Evolutionary conservation across 2,329 filamentous ascomycete genomes (phyloP), one percentile per base, ranked within the genome.

Genomic region (Hypoxylon sp.): DNA sequence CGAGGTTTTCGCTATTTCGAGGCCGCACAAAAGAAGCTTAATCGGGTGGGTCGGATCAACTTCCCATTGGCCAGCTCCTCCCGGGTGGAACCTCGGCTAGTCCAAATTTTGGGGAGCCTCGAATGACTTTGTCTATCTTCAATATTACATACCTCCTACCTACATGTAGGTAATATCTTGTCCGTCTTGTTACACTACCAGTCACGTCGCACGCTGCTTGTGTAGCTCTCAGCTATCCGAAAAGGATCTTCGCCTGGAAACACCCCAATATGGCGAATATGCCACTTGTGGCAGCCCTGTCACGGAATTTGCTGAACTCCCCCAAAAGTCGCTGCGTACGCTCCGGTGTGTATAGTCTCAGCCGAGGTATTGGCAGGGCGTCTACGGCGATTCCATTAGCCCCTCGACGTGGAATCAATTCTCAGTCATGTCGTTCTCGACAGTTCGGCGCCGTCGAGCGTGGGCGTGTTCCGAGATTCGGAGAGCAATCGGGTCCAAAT

Each of bases 301-400:
- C 63, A 24, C 44, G 67, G 32, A 32, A 24, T 31, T 46, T 67
- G 8, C 29, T 63, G 4, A 46, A 17, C 37, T 52, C 35, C 4
- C 39, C 17, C 10, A 58, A 47, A 56, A 35, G 15, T 32, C 51
- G 27, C 17, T 53, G 59, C 42, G 37, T 47, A 29, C 17, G 13
- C 53, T 64, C 52, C 17, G n/a, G 59, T 15, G 11, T 42, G 5
- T 39, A 17, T 15, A 39, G 27, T 58, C 39, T 59, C 17, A 50
- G 47, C 31, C 56, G 55, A 11, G 27, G 47, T 35, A 21, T 64
- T 52, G n/a, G 56, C 31, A 52, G 53, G n/a, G n/a, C 51, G 3
- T 47, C 53, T 27, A 39, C 39, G 35, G 59, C 27, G 11, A 17
- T 27, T 31, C 15, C 39, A 27, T 15, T n/a, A 6, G 8, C 8